These are phyloP conservation scores for Phoma sp. DNA, from an alignment of 2,329 filamentous ascomycete genomes.

Conservation along the genomic window DNA sequence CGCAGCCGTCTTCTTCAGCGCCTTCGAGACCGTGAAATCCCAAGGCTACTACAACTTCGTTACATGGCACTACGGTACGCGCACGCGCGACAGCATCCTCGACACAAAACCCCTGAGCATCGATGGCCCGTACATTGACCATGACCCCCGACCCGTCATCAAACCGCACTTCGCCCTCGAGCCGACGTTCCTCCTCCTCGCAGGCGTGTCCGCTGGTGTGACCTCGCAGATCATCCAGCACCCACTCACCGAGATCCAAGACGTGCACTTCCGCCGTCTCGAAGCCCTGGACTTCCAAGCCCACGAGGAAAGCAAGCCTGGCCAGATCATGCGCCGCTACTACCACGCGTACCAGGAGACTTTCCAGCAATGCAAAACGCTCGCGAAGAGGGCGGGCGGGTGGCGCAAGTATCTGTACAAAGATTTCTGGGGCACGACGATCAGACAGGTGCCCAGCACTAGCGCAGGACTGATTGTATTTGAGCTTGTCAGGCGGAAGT, in stretches of 20 bases:
- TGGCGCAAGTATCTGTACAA: conserved; percentile 70
- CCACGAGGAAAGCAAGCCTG: conserved; percentile 42
- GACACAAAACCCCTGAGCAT: background rate
- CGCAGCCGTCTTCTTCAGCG: conserved; percentile 73
- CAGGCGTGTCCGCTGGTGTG: conserved; percentile 71
- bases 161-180: conserved; percentile 77
- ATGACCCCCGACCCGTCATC: conserved; percentile 59
- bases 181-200: conserved; percentile 72
- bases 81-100: conserved; percentile 36
- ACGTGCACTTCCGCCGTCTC: conserved; percentile 74
- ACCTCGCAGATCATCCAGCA: conserved; percentile 73
- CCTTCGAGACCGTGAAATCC: conserved; percentile 77
- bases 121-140: conserved; percentile 18
- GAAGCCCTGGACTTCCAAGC: conserved; percentile 71
- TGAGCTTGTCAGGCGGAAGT: conserved; percentile 75
- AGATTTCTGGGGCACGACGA: conserved; percentile 74
- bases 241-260: conserved; percentile 72
- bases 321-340: conserved; percentile 63
- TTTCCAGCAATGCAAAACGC: conserved; percentile 63
- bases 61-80: conserved; percentile 67
- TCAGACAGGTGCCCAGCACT: conserved; percentile 77
- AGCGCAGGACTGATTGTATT: conserved; percentile 80
- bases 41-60: conserved; percentile 76
- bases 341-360: conserved; percentile 75
- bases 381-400: conserved; percentile 64